These are phyloP conservation scores for Rhododendron ovatum DNA, from an alignment of 148 eudicot species.

Conservation along the genomic window DNA sequence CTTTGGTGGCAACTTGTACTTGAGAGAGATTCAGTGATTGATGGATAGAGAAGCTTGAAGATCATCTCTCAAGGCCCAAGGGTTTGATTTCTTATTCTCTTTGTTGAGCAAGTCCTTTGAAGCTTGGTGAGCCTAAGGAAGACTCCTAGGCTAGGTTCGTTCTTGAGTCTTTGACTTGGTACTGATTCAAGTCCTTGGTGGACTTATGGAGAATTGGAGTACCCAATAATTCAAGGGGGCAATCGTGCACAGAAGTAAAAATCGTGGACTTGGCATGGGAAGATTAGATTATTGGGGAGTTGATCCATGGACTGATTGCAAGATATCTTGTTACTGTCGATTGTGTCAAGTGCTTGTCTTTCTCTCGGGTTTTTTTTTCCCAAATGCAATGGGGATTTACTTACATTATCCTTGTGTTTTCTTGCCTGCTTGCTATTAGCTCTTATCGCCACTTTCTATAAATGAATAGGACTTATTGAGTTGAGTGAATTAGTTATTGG, in stretches of 20 bases:
- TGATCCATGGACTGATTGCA: background rate
- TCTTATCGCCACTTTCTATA: background rate
- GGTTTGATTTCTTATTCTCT: background rate
- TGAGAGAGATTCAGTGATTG: background rate
- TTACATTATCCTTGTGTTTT: background rate
- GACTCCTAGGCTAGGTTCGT: background rate
- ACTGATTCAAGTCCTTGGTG: background rate
- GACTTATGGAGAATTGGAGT: background rate
- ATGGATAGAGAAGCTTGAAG: background rate
- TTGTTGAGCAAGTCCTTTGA: background rate
- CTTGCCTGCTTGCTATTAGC: background rate
- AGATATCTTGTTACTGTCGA: background rate
- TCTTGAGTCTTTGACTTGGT: background rate
- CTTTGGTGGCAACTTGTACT: background rate
- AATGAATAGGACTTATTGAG: background rate
- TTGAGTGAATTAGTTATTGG: background rate
- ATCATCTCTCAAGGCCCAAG: background rate
- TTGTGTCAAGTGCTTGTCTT: background rate
- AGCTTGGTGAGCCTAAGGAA: background rate
- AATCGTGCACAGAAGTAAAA: background rate
- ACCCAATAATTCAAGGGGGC: background rate
- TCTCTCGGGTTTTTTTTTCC: no score
- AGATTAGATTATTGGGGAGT: background rate
- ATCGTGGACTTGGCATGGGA: background rate
- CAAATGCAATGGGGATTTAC: background rate